These are phyloP conservation scores for Nakazawaea siamensis DNA, from an alignment of 805 yeast genomes.

Conservation along the genomic window DNA sequence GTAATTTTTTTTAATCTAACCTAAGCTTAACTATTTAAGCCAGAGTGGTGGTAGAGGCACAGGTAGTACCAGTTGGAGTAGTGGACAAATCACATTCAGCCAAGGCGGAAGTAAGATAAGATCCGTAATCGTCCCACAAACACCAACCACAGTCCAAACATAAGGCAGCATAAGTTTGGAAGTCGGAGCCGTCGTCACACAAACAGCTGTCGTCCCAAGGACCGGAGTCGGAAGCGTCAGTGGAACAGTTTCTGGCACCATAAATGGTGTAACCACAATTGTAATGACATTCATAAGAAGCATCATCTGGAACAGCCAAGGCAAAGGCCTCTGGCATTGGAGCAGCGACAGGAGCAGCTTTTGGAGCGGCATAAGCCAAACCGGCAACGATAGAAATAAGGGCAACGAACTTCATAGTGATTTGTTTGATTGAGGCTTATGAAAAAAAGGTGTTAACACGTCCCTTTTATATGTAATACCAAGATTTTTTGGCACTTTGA, in stretches of 20 bases:
- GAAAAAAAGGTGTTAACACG: no score
- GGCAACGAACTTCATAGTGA: no score
- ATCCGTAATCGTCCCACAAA: constrained; percentile 8
- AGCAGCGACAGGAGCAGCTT: constrained; percentile 17
- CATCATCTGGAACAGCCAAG: constrained; percentile 20
- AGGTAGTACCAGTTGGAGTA: constrained; percentile 28
- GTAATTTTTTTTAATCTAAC: neutral
- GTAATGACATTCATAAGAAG: constrained; percentile 25
- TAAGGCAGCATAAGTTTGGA: constrained; percentile 19
- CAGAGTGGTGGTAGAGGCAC: constrained; percentile 14
- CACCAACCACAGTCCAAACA: constrained; percentile 25
- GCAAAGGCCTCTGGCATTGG: constrained; percentile 22
- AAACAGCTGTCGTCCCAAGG: constrained; percentile 24
- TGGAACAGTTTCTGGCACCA: constrained; percentile 21
- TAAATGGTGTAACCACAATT: constrained; percentile 25
- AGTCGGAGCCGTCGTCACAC: constrained; percentile 21
- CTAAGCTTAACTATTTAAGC: constrained; percentile 1
- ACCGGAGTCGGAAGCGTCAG: constrained; percentile 16
- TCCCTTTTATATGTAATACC: neutral
- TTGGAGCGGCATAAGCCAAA: constrained; percentile 1
- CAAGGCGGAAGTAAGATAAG: constrained; percentile 15
- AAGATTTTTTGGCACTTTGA: no score
- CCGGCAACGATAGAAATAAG: neutral
- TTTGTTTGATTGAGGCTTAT: no score
- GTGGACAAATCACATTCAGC: constrained; percentile 23